Conservation (phyloP, 2,329 filamentous ascomycete species). For the Xylariaceae sp. region DNA sequence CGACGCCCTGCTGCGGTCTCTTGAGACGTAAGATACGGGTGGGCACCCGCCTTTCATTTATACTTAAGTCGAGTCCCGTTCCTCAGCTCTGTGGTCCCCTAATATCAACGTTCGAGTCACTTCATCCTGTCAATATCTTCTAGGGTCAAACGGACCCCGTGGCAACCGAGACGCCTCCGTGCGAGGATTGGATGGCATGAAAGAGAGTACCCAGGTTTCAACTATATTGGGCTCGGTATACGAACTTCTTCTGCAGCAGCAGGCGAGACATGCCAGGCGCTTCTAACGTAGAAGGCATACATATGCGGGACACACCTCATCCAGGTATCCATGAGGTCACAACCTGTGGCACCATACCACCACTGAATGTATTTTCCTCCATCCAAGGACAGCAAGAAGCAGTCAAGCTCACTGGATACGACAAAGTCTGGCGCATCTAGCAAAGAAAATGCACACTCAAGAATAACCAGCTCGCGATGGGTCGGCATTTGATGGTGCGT, state of each 20-base stretch:
- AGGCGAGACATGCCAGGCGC: background rate
- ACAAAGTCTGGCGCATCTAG: background rate
- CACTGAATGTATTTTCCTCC: background rate
- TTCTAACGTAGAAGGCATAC: conserved; percentile 2
- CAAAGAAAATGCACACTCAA: background rate
- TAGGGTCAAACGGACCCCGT: background rate
- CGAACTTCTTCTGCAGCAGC: background rate
- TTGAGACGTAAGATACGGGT: background rate
- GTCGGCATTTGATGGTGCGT: no score
- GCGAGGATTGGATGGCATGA: background rate
- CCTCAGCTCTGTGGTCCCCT: background rate
- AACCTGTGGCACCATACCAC: conserved; percentile 1
- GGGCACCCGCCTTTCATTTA: conserved; percentile 3
- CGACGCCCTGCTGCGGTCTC: background rate
- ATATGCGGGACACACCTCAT: background rate
- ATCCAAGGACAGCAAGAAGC: background rate
- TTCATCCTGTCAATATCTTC: background rate
- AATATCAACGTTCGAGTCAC: background rate
- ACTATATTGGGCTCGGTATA: background rate
- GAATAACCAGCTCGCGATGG: background rate
- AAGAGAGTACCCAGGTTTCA: background rate
- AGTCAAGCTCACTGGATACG: background rate
- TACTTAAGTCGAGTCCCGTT: background rate
- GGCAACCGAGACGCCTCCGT: background rate
- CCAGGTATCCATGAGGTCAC: conserved; percentile 1